Conservation (phyloP, 805 yeast genomes). For the Monosporozyma yasuniensis region DNA sequence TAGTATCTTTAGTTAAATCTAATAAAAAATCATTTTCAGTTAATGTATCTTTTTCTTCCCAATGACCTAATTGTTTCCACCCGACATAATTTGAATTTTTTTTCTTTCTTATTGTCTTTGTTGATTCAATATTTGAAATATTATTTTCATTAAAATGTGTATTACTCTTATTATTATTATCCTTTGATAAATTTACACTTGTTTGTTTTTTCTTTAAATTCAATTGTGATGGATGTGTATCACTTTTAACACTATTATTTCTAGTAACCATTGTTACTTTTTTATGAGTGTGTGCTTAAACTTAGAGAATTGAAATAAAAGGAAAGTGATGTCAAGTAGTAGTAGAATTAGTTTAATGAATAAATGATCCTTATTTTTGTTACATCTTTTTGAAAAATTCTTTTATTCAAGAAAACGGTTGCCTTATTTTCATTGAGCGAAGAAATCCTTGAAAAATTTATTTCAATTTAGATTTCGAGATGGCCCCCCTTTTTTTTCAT, state of each 20-base stretch:
- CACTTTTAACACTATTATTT: neutral
- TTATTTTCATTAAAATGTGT: neutral
- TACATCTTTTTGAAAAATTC: no score
- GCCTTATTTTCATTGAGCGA: no score
- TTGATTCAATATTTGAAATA: neutral
- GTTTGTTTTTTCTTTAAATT: slow-evolving; percentile 5
- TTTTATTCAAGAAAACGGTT: no score
- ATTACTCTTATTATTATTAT: neutral
- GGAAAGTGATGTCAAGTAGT: no score
- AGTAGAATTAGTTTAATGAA: no score
- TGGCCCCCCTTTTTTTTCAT: no score
- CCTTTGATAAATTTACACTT: slow-evolving; percentile 17
- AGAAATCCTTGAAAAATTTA: no score
- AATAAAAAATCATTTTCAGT: slow-evolving; percentile 59
- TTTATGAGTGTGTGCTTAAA: no score
- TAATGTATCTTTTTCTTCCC: slow-evolving; percentile 61
- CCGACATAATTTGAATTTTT: slow-evolving; percentile 64
- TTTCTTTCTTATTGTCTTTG: slow-evolving; percentile 1
- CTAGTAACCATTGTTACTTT: neutral
- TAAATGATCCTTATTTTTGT: no score
- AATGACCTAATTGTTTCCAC: slow-evolving; percentile 90
- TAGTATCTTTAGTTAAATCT: slow-evolving; percentile 65
- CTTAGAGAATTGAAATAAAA: no score
- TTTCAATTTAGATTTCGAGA: no score
- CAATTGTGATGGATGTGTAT: neutral